These are phyloP conservation scores for Colletotrichum australisinense DNA, from an alignment of 2,329 filamentous ascomycete species.

Conservation along the genomic window DNA sequence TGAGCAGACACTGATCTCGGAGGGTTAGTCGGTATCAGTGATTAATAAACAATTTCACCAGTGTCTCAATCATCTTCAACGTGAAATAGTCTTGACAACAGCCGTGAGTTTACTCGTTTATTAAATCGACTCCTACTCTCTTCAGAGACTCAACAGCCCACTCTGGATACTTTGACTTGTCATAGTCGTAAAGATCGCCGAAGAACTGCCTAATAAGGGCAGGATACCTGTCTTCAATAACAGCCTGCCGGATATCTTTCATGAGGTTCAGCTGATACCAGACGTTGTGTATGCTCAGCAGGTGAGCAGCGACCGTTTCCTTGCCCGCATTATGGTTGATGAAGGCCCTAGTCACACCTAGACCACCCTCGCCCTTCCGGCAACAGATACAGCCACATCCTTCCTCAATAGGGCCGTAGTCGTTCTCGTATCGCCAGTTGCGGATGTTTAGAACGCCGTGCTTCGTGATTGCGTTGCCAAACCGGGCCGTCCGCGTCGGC, in stretches of 20 bases:
- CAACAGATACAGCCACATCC: constrained; percentile 87
- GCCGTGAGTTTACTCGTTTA: constrained; percentile 48
- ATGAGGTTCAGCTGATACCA: constrained; percentile 92
- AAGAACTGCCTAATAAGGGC: constrained; percentile 85
- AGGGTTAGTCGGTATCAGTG: not conserved
- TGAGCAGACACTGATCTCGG: too few species aligned
- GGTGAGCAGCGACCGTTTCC: constrained; percentile 89
- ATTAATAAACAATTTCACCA: not conserved
- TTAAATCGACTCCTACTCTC: constrained; percentile 83
- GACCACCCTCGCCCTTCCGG: constrained; percentile 72
- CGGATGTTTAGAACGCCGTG: constrained; percentile 86
- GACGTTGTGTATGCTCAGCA: constrained; percentile 94
- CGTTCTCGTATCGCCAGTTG: constrained; percentile 78
- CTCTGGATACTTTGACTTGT: constrained; percentile 74
- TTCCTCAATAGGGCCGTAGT: constrained; percentile 86
- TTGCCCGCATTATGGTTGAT: constrained; percentile 93
- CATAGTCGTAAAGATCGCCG: constrained; percentile 68
- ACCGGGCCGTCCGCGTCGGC: constrained; percentile 95
- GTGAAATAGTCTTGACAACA: not conserved
- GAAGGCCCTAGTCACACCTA: constrained; percentile 89
- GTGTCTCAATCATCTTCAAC: not conserved
- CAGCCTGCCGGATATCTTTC: constrained; percentile 78
- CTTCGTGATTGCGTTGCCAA: constrained; percentile 92
- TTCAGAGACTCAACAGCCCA: constrained; percentile 88
- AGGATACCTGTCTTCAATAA: constrained; percentile 85